Evolutionary conservation across 2,329 filamentous ascomycete species (phyloP).

Genomic region (Pseudocercospora ulei): DNA sequence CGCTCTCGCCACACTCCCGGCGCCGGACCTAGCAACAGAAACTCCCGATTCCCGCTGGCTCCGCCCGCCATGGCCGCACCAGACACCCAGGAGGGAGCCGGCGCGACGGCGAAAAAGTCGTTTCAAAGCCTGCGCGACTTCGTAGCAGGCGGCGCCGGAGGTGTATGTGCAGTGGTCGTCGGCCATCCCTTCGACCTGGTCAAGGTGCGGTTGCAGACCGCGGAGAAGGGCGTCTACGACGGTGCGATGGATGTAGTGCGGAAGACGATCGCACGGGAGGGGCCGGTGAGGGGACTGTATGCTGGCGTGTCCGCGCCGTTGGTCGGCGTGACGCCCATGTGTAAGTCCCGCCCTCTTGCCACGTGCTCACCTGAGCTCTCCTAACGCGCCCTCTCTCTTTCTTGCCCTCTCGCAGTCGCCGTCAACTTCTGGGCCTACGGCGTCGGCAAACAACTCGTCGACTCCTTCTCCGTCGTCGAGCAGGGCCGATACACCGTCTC

Average conservation of each 20-base stretch:
- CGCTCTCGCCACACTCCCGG: too few relatives aligned
- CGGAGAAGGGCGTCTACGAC: slow-evolving; percentile 83
- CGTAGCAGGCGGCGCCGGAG: slow-evolving; percentile 81
- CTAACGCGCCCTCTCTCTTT: slow-evolving; percentile 15
- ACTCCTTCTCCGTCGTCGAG: slow-evolving; percentile 53
- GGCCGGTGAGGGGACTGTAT: slow-evolving; percentile 69
- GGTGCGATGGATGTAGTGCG: slow-evolving; percentile 84
- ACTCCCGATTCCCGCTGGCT: too few relatives aligned
- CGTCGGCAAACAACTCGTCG: slow-evolving; percentile 81
- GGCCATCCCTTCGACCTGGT: slow-evolving; percentile 94
- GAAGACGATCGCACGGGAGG: slow-evolving; percentile 80
- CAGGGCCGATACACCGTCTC: slow-evolving; percentile 67
- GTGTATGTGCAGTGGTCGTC: slow-evolving; percentile 85
- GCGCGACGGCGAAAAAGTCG: slow-evolving; percentile 45
- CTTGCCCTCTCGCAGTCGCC: slow-evolving; percentile 42
- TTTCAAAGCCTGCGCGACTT: slow-evolving; percentile 67
- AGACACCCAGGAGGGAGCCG: slow-evolving; percentile 47
- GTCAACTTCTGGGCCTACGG: slow-evolving; percentile 80
- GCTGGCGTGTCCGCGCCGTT: slow-evolving; percentile 93
- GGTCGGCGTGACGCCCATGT: slow-evolving; percentile 97
- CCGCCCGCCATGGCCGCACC: too few relatives aligned
- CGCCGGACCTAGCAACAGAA: too few relatives aligned
- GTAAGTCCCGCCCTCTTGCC: slow-evolving; percentile 50
- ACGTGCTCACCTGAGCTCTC: too few relatives aligned
- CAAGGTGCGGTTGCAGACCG: slow-evolving; percentile 94